phyloP scores from a whole-genome alignment of 768 basidiomycete species.

The Peribolospora kevripleyi region DNA sequence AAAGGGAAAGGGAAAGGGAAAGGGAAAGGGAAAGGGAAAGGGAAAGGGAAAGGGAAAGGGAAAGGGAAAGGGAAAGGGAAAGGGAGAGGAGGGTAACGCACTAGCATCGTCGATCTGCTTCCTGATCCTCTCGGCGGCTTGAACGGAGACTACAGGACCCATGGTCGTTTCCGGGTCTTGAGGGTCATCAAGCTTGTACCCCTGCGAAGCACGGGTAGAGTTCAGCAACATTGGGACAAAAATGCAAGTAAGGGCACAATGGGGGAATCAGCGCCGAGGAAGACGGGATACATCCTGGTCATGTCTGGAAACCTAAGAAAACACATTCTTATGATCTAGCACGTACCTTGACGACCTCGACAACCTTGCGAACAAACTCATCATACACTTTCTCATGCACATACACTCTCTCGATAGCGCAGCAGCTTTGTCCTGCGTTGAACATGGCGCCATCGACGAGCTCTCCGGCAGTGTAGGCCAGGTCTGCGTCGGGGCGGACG shows the following conservation, averaged over 20 bases:
- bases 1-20: not conserved
- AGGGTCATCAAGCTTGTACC: constrained; percentile 70
- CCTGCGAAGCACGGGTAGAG: constrained; percentile 22
- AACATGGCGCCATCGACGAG: constrained; percentile 88
- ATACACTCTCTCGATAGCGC: constrained; percentile 85
- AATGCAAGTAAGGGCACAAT: too few relatives aligned
- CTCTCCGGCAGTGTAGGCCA: constrained; percentile 57
- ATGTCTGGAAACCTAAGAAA: not conserved
- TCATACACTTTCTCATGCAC: constrained; percentile 70
- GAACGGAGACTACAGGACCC: constrained; percentile 77
- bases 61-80: not conserved
- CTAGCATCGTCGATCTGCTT: constrained; percentile 70
- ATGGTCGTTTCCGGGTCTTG: constrained; percentile 46
- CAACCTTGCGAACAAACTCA: constrained; percentile 47
- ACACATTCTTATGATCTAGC: not conserved
- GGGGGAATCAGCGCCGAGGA: too few relatives aligned
- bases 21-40: not conserved
- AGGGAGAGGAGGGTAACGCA: constrained; percentile 21
- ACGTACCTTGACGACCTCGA: constrained; percentile 44
- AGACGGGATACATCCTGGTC: not conserved
- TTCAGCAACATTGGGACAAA: not conserved
- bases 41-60: not conserved
- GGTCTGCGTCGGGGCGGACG: constrained; percentile 38
- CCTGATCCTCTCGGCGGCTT: constrained; percentile 58
- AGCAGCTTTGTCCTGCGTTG: constrained; percentile 96